Base-by-base conservation (phyloP, 2,329 filamentous ascomycete species). In the Fusarium fracticaudum region DNA sequence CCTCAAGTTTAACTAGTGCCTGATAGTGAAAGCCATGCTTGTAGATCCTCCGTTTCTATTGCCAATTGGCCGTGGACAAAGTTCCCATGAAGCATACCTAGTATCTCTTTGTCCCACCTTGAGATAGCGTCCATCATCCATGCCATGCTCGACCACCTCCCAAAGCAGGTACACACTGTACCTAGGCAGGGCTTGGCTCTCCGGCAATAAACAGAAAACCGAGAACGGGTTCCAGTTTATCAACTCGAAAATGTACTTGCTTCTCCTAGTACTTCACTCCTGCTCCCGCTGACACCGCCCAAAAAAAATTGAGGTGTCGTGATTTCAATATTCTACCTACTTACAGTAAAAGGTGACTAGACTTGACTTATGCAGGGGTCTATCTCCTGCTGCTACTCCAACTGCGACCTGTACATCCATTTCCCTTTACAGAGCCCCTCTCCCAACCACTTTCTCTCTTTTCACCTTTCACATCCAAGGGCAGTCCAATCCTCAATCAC, bases 361-460 rank as follows among this genome's bases (percentile, higher is more conserved):
- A 33, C 26, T 48, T 48, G 29, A 24, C 33, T 72, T 48, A 67
- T 55, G 54, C 72, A 73, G 72, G 72, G 72, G 63, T 68, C 67
- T 45, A 44, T 50, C 50, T 47, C 37, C 29, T 55, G 45, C 57
- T 59, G 26, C 48, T 43, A 62, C 62, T 53, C 33, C 59, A 41
- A 45, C 41, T 70, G 60, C n/a, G 20, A 59, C 67, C 54, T 70
- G 67, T 71, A 65, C 58, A 62, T 44, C 44, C 31, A 47, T 43
- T 60, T 59, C 61, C 57, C 67, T 47, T 68, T 54, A 60, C 72
- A 75, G 72, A 58, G 69, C 72, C 69, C 72, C 72, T 73, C 68
- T 62, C 72, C 71, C 71, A 71, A 71, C 72, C 72, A 70, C 60
- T 63, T 63, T 63, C 68, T 74, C 68, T 73, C 67, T 57, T 44